A percentile compares a stretch with the other conserved stretches of the same genome.
Evolutionary conservation across 2,329 filamentous ascomycete genomes (phyloP).

Genomic region (Claviceps humidiphila): DNA sequence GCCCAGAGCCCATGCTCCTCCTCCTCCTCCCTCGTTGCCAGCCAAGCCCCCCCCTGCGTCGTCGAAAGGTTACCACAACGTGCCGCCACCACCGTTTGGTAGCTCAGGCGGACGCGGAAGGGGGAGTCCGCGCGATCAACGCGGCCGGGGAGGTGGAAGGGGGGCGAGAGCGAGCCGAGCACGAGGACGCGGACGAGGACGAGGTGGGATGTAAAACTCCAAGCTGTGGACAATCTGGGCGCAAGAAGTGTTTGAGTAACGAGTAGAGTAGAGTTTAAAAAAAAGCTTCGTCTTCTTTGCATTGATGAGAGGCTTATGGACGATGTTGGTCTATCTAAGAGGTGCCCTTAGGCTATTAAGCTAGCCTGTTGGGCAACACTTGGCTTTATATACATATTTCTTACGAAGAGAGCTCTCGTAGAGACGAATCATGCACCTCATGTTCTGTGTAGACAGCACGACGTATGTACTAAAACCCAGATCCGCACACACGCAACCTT

Average conservation of each 20-base stretch:
- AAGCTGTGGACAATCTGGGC: background rate
- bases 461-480: too few species aligned
- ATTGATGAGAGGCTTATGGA: too few species aligned
- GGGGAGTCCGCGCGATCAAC: constrained; percentile 10
- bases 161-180: constrained; percentile 10
- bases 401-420: too few species aligned
- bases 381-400: background rate
- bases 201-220: background rate
- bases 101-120: constrained; percentile 10
- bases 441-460: too few species aligned
- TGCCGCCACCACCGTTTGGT: constrained; percentile 10
- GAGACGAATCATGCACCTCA: too few species aligned
- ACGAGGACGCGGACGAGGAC: constrained; percentile 11
- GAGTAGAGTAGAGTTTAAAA: background rate
- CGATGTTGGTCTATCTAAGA: too few species aligned
- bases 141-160: constrained; percentile 16
- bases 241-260: background rate
- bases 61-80: constrained; percentile 14
- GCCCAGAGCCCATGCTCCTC: constrained; percentile 12
- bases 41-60: constrained; percentile 18
- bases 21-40: constrained; percentile 16
- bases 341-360: too few species aligned
- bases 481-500: too few species aligned
- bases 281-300: background rate
- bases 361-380: background rate